Evolutionary conservation across 2,329 filamentous ascomycete genomes (phyloP), one percentile per base, ranked within the genome.

Genomic region (Aspergillus brunneoviolaceus): DNA sequence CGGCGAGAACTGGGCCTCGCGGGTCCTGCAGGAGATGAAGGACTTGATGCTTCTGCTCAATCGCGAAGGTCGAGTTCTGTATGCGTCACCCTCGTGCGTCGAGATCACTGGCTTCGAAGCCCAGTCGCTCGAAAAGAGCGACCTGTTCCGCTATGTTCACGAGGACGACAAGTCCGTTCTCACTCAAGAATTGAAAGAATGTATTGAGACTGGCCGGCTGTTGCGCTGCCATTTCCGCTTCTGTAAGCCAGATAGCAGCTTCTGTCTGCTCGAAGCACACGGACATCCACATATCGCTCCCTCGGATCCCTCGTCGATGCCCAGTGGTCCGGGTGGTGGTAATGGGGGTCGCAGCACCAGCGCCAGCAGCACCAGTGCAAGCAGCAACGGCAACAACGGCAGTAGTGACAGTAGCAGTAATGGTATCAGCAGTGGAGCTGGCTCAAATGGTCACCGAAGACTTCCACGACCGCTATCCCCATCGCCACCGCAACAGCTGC

Each of bases 31-130:
- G 75, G 93, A 96, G 80, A 81, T 98, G 67, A 90, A 89, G 72
- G 94, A 97, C 75, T 86, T 97, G 67, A 78, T 96, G 58, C 88
- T 96, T 72, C 92, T 98, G 60, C 84, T 98, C 55, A 92, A 92
- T 51, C 86, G 91, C 25, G 88, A 95, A 69, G 92, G 92, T 42
- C 87, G 89, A 65, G 89, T 98, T 68, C 85, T 90, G 60, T 96
- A 95, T 72, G 87, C 89, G n/a, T 96, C 92, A 39, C 89, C 91
- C 1, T 95, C 90, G 60, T 86, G 89, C 67, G 85, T 87, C 63
- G 72, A 78, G 4, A 81, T 97, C 45, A 94, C 91, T 2, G 93
- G 93, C 51, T 94, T 92, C 75, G 82, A 85, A 19, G 78, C 85
- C 1, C 81, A 86, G 4, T 88, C 93, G 66, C 80, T 97, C 35